Base-by-base conservation (phyloP, 495 filamentous ascomycete genomes). In the Penicillium antarcticum region DNA sequence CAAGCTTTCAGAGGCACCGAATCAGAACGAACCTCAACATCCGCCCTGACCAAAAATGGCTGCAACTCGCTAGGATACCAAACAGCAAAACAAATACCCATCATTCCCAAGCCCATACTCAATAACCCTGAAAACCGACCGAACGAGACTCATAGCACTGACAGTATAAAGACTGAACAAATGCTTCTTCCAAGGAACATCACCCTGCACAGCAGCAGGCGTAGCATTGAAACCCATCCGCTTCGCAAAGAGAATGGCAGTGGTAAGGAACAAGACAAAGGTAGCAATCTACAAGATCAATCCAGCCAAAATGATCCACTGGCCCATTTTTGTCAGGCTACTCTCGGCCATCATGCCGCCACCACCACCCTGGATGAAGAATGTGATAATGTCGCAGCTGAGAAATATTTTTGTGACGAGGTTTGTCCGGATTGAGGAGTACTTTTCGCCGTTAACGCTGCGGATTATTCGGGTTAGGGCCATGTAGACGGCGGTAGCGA, bases 401-500 rank as follows among this genome's bases (percentile, higher is more conserved):
- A 70, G 66, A 37, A 72, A 73, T 11, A 64, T 61, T 48, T 71
- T 76, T 17, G 79, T 82, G 31, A 80, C 53, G 75, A 75, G 78
- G 8, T 39, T 66, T 8, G 63, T 44, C 1, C 55, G 60, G 21
- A 83, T 53, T 0, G 78, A 18, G 0, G 72, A 66, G 48, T 67
- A 58, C 13, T 68, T 48, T 37, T 75, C 62, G 1, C 52, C 78
- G 1, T 68, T 52, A 12, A 78, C 54, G 3, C 71, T 57, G 7
- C 45, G 38, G 35, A 81, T 75, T 5, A 82, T 52, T 2, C 80
- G 70, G 0, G 71, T 79, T 12, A 82, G 72, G 18, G 70, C 63
- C 77, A 81, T 83, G 61, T 82, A 83, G 29, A 83, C 76, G 0
- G 75, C 77, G 0, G 79, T 79, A 2, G 80, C 78, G 53, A 72